A percentile compares a stretch with the other conserved stretches of the same genome.
Evolutionary conservation across 495 filamentous ascomycete genomes (phyloP).

Genomic region (Penicillium dipodomyicola): DNA sequence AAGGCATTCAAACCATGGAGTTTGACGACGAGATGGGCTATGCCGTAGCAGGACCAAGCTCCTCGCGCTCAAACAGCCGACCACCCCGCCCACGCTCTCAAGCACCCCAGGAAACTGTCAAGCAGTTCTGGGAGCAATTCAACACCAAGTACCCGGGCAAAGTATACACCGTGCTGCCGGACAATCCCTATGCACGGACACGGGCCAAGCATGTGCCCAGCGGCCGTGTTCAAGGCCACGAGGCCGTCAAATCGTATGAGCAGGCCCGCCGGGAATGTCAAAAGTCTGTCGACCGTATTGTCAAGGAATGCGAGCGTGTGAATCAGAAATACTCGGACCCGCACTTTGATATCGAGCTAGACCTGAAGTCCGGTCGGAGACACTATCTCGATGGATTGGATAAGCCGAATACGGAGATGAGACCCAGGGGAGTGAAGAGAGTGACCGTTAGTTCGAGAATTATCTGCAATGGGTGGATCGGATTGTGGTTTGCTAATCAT

Average conservation of each 20-base stretch:
- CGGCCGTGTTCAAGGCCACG: conserved; percentile 52
- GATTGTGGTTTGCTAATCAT: background rate
- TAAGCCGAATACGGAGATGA: conserved; percentile 40
- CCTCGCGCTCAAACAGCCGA: conserved; percentile 40
- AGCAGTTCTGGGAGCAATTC: conserved; percentile 79
- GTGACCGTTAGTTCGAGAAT: conserved; percentile 46
- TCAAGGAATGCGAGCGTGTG: conserved; percentile 74
- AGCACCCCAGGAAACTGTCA: conserved; percentile 66
- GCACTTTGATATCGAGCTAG: conserved; percentile 83
- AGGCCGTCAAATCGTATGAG: conserved; percentile 65
- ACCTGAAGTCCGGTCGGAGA: conserved; percentile 60
- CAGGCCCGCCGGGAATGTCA: conserved; percentile 68
- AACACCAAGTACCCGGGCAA: conserved; percentile 58
- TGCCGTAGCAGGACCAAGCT: conserved; percentile 29
- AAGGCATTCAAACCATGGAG: conserved; percentile 26
- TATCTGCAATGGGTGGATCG: background rate
- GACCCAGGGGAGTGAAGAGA: conserved; percentile 62
- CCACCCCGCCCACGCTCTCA: conserved; percentile 51
- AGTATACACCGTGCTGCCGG: conserved; percentile 70
- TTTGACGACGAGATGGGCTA: conserved; percentile 35
- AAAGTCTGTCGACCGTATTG: conserved; percentile 76
- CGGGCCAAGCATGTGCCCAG: conserved; percentile 55
- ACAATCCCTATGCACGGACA: conserved; percentile 65
- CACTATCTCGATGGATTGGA: conserved; percentile 65
- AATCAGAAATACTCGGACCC: conserved; percentile 91